phyloP scores from a whole-genome alignment of 176 grass and related monocot genomes.

The Oryza glaberrima region DNA sequence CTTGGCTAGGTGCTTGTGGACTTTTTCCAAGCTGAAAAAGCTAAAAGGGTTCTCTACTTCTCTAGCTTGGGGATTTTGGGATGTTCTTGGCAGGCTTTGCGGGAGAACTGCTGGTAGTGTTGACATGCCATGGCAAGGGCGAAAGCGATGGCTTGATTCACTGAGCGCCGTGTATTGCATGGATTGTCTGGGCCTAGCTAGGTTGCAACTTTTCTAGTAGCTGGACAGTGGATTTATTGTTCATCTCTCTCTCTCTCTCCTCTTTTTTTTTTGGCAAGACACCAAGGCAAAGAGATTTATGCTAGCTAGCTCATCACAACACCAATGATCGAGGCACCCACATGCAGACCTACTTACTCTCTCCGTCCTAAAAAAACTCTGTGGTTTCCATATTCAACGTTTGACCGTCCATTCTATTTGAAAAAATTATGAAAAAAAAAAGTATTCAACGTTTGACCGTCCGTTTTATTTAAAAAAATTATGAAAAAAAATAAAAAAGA shows the following conservation, averaged over 20 bases:
- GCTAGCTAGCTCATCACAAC: neutral
- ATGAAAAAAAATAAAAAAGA: too few relatives aligned
- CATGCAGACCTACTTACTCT: neutral
- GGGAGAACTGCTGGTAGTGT: neutral
- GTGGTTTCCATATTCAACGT: too few relatives aligned
- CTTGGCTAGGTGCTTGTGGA: neutral
- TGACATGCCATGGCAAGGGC: neutral
- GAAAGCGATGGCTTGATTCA: neutral
- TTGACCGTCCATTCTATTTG: too few relatives aligned
- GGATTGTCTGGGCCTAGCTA: neutral
- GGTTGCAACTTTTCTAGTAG: neutral
- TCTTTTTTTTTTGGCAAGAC: neutral
- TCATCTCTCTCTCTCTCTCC: neutral
- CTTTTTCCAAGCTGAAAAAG: slow-evolving; percentile 12
- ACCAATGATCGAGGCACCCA: neutral
- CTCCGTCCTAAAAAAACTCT: too few relatives aligned
- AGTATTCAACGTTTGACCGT: too few relatives aligned
- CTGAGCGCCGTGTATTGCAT: neutral
- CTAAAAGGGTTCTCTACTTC: neutral
- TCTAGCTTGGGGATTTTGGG: neutral
- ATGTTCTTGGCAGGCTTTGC: slow-evolving; percentile 4
- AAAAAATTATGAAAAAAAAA: too few relatives aligned
- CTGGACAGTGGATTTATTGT: neutral
- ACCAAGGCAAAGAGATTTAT: neutral
- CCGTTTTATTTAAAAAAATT: too few relatives aligned